phyloP scores from a whole-genome alignment of 495 filamentous ascomycete genomes.

The Aspergillus avenaceus region DNA sequence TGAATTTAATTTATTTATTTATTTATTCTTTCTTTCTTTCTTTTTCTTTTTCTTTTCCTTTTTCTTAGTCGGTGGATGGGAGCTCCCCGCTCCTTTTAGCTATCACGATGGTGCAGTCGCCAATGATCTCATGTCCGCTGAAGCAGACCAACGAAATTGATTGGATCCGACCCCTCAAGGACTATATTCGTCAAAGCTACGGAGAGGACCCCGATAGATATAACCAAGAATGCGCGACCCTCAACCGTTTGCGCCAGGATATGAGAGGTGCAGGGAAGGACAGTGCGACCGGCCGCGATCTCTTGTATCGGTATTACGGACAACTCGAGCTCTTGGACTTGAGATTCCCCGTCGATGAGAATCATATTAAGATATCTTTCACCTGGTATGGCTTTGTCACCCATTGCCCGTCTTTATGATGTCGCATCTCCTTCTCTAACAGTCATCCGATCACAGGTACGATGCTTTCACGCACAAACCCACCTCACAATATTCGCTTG shows the following conservation, averaged over 20 bases:
- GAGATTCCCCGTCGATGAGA: conserved; percentile 94
- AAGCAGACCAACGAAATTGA: conserved; percentile 99
- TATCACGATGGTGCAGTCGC: conserved; percentile 67
- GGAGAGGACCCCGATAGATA: conserved; percentile 96
- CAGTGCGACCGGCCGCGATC: conserved; percentile 86
- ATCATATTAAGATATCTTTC: conserved; percentile 97
- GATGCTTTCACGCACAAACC: conserved; percentile 97
- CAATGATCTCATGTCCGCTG: conserved; percentile 88
- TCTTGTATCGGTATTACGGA: conserved; percentile 96
- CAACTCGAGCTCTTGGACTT: conserved; percentile 93
- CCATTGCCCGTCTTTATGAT: neutral
- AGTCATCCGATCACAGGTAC: conserved; percentile 59
- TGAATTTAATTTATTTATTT: no score
- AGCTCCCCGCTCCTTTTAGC: conserved; percentile 36
- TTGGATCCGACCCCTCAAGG: conserved; percentile 91
- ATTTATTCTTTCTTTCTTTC: no score
- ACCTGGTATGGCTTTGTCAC: conserved; percentile 67
- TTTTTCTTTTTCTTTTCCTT: neutral
- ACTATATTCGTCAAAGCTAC: conserved; percentile 88
- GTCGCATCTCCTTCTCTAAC: conserved; percentile 2
- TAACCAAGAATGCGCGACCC: conserved; percentile 85
- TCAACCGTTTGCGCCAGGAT: conserved; percentile 96
- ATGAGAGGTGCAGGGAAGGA: conserved; percentile 98
- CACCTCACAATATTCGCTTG: conserved; percentile 91
- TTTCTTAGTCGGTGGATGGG: conserved; percentile 31